Conservation (phyloP, 2,329 filamentous ascomycete genomes). For the Alternaria atra region DNA sequence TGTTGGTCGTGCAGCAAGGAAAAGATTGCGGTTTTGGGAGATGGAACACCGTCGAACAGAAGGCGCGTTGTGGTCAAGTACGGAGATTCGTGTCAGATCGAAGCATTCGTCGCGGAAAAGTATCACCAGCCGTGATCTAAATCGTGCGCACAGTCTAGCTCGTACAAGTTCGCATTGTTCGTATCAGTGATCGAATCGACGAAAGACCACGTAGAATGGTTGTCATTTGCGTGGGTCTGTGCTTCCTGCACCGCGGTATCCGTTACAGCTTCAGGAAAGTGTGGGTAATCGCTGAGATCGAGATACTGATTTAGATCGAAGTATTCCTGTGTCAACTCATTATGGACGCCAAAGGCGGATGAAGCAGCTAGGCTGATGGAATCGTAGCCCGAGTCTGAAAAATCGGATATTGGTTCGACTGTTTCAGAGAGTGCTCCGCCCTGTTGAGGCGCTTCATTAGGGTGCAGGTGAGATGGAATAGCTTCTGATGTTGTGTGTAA, state of each 20-base stretch:
- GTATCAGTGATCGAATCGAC: not conserved
- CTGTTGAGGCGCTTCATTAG: not conserved
- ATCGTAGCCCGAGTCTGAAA: conserved; percentile 36
- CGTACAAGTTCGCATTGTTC: not conserved
- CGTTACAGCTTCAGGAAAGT: not conserved
- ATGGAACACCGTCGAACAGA: no score
- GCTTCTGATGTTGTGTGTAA: not conserved
- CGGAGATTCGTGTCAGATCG: not conserved
- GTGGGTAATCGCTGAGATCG: not conserved
- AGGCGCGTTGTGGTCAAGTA: not conserved
- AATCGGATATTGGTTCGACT: conserved; percentile 9
- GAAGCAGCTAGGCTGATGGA: conserved; percentile 15
- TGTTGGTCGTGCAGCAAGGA: no score
- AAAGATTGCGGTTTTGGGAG: no score
- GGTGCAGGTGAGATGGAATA: fast-evolving
- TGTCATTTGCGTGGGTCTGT: not conserved
- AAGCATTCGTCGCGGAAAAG: not conserved
- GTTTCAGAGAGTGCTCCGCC: not conserved
- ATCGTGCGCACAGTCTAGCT: not conserved
- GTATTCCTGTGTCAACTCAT: not conserved
- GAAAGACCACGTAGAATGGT: not conserved
- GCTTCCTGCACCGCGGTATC: not conserved
- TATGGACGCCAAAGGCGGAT: not conserved
- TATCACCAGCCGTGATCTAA: not conserved
- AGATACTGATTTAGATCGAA: not conserved